Evolutionary conservation across 441 rosid genomes (phyloP), one percentile per base, ranked within the genome.

Genomic region (Gossypium gossypioides): DNA sequence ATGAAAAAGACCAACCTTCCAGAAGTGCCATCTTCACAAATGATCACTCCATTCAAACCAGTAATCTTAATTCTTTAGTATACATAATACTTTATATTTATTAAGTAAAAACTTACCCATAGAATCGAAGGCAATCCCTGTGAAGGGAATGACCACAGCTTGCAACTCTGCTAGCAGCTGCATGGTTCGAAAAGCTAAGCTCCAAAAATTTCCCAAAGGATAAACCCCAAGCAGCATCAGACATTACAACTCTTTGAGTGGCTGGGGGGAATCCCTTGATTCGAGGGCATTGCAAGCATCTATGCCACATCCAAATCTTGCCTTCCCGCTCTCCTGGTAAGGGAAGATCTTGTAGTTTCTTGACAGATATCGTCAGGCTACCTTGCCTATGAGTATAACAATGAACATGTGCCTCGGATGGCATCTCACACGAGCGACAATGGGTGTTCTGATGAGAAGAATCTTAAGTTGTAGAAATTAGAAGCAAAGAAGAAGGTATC

Each of bases 241-340:
- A 89, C 96, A 89, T 89, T 74, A 86, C 80, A 68, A 89, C 82
- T 78, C 96, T 88, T 68, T 84, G 83, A 64, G 96, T 89, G 70
- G 92, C 90, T 13, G 92, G 96, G 75, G 92, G 96, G 77, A 86
- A 88, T 61, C 91, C 91, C 72, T 74, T 74, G 54, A 68, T 69
- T 79, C 90, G 84, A 77, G 92, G 96, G 75, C 96, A 89, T 64
- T 83, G 86, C 69, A 89, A 83, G 81, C 96, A 89, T 74, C 96
- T 75, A 70, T 89, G 96, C 96, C 96, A 89, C 96, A 89, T 89
- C 96, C 96, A 89, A 75, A 89, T 88, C 79, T 86, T 89, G 69
- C 96, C 96, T 72, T 89, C 96, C 71, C 86, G 86, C 77, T 88
- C 87, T 57, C 96, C 92, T 46, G 87, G 85, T 73, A 89, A 77